Evolutionary conservation across 495 filamentous ascomycete species (phyloP), one percentile per base, ranked within the genome.

Genomic region (Podospora comata): DNA sequence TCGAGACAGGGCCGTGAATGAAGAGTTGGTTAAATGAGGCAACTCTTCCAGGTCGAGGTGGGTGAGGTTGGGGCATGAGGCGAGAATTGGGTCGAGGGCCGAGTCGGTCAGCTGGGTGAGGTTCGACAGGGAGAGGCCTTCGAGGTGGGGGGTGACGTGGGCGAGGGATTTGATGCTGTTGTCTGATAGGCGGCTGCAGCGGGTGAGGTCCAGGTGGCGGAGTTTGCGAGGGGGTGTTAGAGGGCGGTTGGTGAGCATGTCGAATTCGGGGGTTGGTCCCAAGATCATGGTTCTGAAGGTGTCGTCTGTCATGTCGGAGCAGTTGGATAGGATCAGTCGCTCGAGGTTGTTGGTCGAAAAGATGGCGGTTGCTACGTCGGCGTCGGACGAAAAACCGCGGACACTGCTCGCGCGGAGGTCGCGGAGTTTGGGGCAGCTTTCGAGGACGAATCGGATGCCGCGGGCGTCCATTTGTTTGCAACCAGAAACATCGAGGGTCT

Each of bases 41-140:
- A 97, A 81, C 70, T 97, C 94, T 77, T 99, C 95, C 0, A 98
- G 77, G 67, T 99, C 95, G 60, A 99, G 81, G 73, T 96, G 94
- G 0, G 92, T 92, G 20, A 99, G 85, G 4, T 83, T 80, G 1
- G 92, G 91, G 0, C 88, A 84, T 0, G 91, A 92, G 3, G 88
- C 88, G 7, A 99, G 79, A 23, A 99, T 84, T 1, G 87, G 85
- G 7, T 83, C 85, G 20, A 99, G 81, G 0, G 89, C 87, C 4
- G 83, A 85, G 75, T 99, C 93, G 1, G 88, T 92, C 27, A 98
- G 76, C 27, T 82, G 80, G 5, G 78, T 81, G 68, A 93, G 91
- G 34, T 91, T 88, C 1, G 87, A 90, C 23, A 98, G 81, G 71
- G 93, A 91, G 5, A 99, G 83, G 13, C 91, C 92, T 80, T 95